Base-by-base conservation (phyloP, 2,329 filamentous ascomycete species). In the Xylariaceae sp. region DNA sequence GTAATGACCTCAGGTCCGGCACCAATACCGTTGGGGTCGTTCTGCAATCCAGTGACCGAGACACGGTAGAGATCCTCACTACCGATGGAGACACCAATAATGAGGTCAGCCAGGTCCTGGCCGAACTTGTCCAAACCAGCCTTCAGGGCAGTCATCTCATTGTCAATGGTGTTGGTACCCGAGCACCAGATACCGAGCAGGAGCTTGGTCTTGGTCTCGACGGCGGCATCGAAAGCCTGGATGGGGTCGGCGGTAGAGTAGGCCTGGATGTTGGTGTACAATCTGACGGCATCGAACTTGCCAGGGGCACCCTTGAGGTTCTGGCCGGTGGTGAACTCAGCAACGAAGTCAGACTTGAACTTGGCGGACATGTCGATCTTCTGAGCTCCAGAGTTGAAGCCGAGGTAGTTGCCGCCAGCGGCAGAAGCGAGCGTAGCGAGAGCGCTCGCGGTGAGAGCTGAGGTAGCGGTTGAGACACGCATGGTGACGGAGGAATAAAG, bases 151-250 rank as follows among this genome's bases (percentile, higher is more conserved):
- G 73, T 70, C 63, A 83, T 81, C 72, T 84, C 81, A 18, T 74
- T 73, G 34, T 74, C 71, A 69, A 74, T 80, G 60, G n/a, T 60
- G 4, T 67, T 63, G 56, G 67, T 57, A 2, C 70, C 71, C 64
- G 51, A 73, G 45, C 74, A 70, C 82, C 82, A 85, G 47, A 84
- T 70, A 45, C 82, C 82, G 10, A 82, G 77, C 39, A 84, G 76
- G 42, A 84, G 74, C 58, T 76, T 73, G 2, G 77, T 79, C 11
- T 79, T 76, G 15, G 78, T 78, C 56, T 72, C 71, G 35, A 81
- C 71, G 30, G 82, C 81, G n/a, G 82, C 82, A 73, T 87, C 87
- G 74, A 89, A 79, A 35, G 89, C 89, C 73, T 87, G 78, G 68
- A 92, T 73, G 30, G 88, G 88, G 72, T 90, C 63, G 56, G 35